phyloP scores from a whole-genome alignment of 371 early-diverging fungal species.

The Paraphysoderma sedebokerense region DNA sequence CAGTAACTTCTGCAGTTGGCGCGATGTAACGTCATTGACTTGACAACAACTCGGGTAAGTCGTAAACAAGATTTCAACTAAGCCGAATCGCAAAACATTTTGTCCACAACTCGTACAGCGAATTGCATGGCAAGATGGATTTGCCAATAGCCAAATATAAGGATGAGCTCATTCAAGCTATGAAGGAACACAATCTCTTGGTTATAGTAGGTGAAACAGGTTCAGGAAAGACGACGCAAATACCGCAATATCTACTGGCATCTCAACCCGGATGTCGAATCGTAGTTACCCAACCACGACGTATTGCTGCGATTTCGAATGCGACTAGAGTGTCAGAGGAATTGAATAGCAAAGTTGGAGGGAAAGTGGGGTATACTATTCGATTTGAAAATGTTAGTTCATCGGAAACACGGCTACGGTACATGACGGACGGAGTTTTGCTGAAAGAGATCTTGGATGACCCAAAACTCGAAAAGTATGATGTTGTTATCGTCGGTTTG shows the following conservation, averaged over 20 bases:
- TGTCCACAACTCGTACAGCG: too few species aligned
- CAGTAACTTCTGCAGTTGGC: too few species aligned
- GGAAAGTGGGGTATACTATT: conserved; percentile 65
- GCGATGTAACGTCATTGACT: too few species aligned
- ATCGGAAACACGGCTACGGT: conserved; percentile 46
- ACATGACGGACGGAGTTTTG: conserved; percentile 88
- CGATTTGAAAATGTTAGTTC: conserved; percentile 56
- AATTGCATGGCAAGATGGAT: too few species aligned
- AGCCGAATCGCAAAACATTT: too few species aligned
- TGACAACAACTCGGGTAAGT: too few species aligned
- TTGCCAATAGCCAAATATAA: conserved; percentile 14
- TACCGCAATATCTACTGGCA: conserved; percentile 75
- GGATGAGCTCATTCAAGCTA: conserved; percentile 43
- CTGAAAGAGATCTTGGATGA: conserved; percentile 56
- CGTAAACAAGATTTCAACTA: too few species aligned
- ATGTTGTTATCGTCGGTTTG: conserved; percentile 41
- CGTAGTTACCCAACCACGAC: conserved; percentile 55
- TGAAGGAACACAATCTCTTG: conserved; percentile 36
- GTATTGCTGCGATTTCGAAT: conserved; percentile 85
- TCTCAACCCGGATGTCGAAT: conserved; percentile 30
- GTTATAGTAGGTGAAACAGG: conserved; percentile 46
- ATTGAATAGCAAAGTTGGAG: conserved; percentile 33
- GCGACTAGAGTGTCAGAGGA: conserved; percentile 70
- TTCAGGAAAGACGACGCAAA: conserved; percentile 83
- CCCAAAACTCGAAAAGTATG: conserved; percentile 38